Percentiles rank a stretch among this genome's conserved stretches.
These are phyloP conservation scores for Zancudomyces culisetae DNA, from an alignment of 371 early-diverging fungal species.

Conservation along the genomic window DNA sequence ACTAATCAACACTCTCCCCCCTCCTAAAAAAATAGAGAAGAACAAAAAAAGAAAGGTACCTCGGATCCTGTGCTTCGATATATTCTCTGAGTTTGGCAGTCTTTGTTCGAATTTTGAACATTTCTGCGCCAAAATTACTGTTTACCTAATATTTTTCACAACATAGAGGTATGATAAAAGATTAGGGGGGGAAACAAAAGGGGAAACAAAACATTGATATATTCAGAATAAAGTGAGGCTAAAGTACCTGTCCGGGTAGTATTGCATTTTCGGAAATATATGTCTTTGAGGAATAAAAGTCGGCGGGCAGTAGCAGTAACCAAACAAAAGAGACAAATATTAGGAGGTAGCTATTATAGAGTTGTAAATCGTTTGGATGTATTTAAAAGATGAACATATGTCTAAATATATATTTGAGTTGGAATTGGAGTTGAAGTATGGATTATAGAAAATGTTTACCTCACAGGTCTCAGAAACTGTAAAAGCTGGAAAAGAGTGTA, in stretches of 20 bases:
- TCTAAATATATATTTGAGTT: too few relatives aligned
- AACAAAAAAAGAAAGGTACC: too few relatives aligned
- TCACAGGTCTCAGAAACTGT: too few relatives aligned
- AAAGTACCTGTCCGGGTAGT: slow-evolving; percentile 56
- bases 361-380: too few relatives aligned
- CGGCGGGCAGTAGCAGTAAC: slow-evolving; percentile 14
- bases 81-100: too few relatives aligned
- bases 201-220: slow-evolving; percentile 8
- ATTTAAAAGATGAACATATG: too few relatives aligned
- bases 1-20: too few relatives aligned
- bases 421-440: too few relatives aligned
- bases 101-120: slow-evolving; percentile 18
- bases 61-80: too few relatives aligned
- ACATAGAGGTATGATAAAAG: slow-evolving; percentile 67
- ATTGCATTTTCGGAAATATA: slow-evolving; percentile 71
- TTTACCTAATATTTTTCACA: slow-evolving; percentile 41
- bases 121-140: slow-evolving; percentile 67
- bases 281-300: slow-evolving; percentile 15
- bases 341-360: slow-evolving; percentile 11
- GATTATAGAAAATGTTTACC: too few relatives aligned
- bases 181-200: slow-evolving; percentile 34
- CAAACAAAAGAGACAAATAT: slow-evolving; percentile 11
- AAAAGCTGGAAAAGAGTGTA: too few relatives aligned
- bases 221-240: slow-evolving; percentile 60
- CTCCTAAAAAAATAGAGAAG: too few relatives aligned